Conservation (phyloP, 2,329 filamentous ascomycete species). For the Septoria petroselini region DNA sequence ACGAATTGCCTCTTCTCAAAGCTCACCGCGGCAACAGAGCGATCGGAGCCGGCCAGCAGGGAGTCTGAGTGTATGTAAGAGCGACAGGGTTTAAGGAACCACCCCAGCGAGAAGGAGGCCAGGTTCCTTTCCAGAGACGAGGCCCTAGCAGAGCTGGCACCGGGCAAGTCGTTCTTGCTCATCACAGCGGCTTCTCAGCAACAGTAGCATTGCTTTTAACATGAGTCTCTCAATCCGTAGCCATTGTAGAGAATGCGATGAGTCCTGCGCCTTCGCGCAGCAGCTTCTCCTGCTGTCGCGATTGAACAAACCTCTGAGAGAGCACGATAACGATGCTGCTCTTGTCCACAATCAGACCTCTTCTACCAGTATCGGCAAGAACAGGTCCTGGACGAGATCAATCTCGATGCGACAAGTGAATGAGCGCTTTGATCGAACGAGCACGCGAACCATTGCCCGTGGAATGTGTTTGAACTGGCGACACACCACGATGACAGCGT, state of each 20-base stretch:
- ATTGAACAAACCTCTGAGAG: constrained; percentile 29
- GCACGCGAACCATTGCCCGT: constrained; percentile 24
- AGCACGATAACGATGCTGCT: constrained; percentile 34
- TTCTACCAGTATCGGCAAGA: constrained; percentile 17
- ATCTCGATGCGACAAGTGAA: constrained; percentile 32
- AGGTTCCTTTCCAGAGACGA: constrained; percentile 28
- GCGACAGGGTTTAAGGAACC: too few relatives aligned
- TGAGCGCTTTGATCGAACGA: constrained; percentile 24
- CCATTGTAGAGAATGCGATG: too few relatives aligned
- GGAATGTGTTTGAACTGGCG: constrained; percentile 37
- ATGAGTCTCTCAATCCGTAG: too few relatives aligned
- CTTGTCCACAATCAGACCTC: constrained; percentile 34
- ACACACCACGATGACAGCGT: constrained; percentile 35
- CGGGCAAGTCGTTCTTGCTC: constrained; percentile 31
- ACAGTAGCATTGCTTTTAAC: too few relatives aligned
- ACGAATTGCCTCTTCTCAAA: too few relatives aligned
- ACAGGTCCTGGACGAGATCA: constrained; percentile 9
- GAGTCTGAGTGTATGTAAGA: too few relatives aligned
- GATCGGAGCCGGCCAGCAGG: too few relatives aligned
- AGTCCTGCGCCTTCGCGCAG: too few relatives aligned
- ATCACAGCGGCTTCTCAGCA: too few relatives aligned
- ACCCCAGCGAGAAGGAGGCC: constrained; percentile 26
- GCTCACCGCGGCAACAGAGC: too few relatives aligned
- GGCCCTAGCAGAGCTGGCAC: constrained; percentile 24
- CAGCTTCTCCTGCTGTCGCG: constrained; percentile 32